phyloP scores from a whole-genome alignment of 1,284 basidiomycete species.

The Irpex sp. region DNA sequence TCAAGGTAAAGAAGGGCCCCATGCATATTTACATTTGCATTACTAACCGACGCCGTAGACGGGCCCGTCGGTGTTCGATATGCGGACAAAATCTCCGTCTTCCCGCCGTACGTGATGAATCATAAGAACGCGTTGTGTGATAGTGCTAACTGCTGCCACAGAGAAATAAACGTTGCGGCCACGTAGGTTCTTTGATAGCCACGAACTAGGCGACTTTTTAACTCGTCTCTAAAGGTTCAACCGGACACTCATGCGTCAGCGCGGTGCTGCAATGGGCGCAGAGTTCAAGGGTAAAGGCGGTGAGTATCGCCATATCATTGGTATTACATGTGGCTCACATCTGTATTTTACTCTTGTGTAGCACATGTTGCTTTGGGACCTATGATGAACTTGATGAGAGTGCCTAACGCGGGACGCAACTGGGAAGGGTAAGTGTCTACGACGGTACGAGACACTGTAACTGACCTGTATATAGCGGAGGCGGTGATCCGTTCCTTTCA shows the following conservation, averaged over 20 bases:
- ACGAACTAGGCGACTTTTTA: background rate
- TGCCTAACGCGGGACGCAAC: slow-evolving; percentile 58
- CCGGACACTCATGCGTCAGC: slow-evolving; percentile 56
- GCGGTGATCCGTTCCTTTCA: slow-evolving; percentile 57
- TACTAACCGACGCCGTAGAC: slow-evolving; percentile 27
- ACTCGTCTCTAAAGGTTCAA: slow-evolving; percentile 42
- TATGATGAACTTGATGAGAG: slow-evolving; percentile 53
- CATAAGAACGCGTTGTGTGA: background rate
- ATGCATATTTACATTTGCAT: slow-evolving; percentile 29
- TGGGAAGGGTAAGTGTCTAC: slow-evolving; percentile 59
- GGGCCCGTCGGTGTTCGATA: slow-evolving; percentile 60
- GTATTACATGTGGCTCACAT: slow-evolving; percentile 14
- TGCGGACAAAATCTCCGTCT: slow-evolving; percentile 57
- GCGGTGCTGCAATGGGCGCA: slow-evolving; percentile 59
- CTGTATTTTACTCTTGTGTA: background rate
- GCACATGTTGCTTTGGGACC: slow-evolving; percentile 32
- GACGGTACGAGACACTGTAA: slow-evolving; percentile 17
- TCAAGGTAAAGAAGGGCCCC: slow-evolving; percentile 41
- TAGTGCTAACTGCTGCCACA: slow-evolving; percentile 15
- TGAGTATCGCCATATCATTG: slow-evolving; percentile 34
- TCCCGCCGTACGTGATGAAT: slow-evolving; percentile 50
- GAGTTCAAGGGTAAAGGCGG: slow-evolving; percentile 70
- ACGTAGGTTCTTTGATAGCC: slow-evolving; percentile 41
- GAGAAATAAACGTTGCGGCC: slow-evolving; percentile 66
- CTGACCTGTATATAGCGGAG: slow-evolving; percentile 33